Evolutionary conservation across 2,329 filamentous ascomycete genomes (phyloP), one percentile per base, ranked within the genome.

Genomic region (Fusarium humuli): DNA sequence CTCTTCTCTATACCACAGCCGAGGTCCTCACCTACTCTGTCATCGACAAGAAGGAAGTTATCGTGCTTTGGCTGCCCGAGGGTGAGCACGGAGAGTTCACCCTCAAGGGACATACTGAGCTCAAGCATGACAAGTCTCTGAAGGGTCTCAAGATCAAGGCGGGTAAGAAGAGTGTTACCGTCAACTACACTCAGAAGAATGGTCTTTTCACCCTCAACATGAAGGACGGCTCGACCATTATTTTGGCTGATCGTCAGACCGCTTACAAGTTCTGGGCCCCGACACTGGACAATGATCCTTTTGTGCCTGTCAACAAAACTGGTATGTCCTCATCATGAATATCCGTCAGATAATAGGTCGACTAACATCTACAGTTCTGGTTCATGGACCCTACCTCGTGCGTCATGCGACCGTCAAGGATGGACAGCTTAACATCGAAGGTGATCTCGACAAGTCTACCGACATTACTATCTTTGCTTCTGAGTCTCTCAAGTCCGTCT

Each of bases 261-360:
- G 88, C 87, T 1, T 89, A 88, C 72, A 77, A 81, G 1, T 88
- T 89, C 74, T 90, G 86, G 83, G 85, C 84, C 1, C 85, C 87
- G 5, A 78, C 83, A 2, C 78, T 87, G 10, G 83, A 81, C 1
- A 81, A 80, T 7, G 76, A 88, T 61, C 85, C 86, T 0, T 75
- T 81, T 23, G 81, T 83, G 0, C 78, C 79, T 1, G 80, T 80
- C 3, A 79, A 84, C 29, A 78, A 84, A 44, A 86, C 84, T 22
- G 78, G 84, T 85, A 64, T 61, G 78, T 65, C 6, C 4, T 22
- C 4, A 1, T 5, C 6, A 0, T 8, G 16, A 8, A 34, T 3
- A 22, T 27, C 0, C 0, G 5, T n/a, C 0, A 34, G 3, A 10
- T 0, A 1, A 8, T 0, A 1, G 5, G 5, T 12, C 5, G 1